Percentiles rank a stretch among this genome's conserved stretches.
Evolutionary conservation across 1,284 basidiomycete genomes (phyloP).

Genomic region (Cryptococcus wingfieldii): DNA sequence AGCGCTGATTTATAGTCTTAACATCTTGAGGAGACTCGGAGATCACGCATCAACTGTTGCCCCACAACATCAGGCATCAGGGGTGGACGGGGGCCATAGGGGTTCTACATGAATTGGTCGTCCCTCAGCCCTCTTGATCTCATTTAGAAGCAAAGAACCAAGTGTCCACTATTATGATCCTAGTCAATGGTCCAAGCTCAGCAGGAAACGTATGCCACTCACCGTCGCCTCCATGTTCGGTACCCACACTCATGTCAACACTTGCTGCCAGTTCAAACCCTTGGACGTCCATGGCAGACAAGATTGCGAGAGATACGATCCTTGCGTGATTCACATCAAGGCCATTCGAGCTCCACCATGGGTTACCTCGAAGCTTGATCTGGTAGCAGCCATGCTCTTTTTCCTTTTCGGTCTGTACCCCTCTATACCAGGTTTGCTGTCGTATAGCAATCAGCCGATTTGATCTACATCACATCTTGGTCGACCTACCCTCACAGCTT

Average conservation of each 20-base stretch:
- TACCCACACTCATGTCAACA: slow-evolving; percentile 32
- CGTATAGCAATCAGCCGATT: neutral
- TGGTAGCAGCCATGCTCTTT: slow-evolving; percentile 35
- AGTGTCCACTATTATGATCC: slow-evolving; percentile 30
- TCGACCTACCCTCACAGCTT: slow-evolving; percentile 28
- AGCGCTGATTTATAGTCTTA: too few species aligned
- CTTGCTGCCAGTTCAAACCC: slow-evolving; percentile 38
- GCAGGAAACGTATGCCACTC: slow-evolving; percentile 9
- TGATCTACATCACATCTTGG: neutral
- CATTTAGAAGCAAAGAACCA: slow-evolving; percentile 41
- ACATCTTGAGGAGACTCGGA: too few species aligned
- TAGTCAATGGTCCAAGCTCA: neutral
- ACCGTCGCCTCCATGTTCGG: slow-evolving; percentile 23
- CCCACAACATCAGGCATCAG: neutral
- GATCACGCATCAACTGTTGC: neutral
- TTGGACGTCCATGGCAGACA: slow-evolving; percentile 31
- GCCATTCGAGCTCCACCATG: slow-evolving; percentile 33
- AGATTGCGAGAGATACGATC: slow-evolving; percentile 23
- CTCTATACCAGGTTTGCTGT: slow-evolving; percentile 27
- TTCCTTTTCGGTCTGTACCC: slow-evolving; percentile 33
- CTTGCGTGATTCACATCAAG: slow-evolving; percentile 23
- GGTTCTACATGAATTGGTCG: neutral
- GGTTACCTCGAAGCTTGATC: slow-evolving; percentile 37
- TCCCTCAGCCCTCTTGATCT: neutral
- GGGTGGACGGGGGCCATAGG: neutral